Evolutionary conservation across 2,329 filamentous ascomycete species (phyloP).

Genomic region (Botrytis paeoniae): DNA sequence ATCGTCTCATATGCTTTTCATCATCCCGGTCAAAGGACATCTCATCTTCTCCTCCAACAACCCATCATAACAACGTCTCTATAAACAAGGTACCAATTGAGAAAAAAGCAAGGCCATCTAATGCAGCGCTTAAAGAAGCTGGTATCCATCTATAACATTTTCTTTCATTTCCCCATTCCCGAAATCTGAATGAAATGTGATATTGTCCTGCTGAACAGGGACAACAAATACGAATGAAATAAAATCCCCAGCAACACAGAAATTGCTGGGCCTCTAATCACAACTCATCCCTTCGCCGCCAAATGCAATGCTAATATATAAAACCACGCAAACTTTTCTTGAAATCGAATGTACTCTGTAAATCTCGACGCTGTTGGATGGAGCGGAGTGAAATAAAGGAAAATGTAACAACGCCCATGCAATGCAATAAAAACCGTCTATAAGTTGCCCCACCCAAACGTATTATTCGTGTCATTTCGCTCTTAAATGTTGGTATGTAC

Average conservation of each 20-base stretch:
- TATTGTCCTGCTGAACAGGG: background rate
- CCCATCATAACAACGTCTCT: slow-evolving; percentile 16
- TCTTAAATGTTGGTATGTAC: slow-evolving; percentile 34
- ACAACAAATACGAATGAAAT: slow-evolving; percentile 7
- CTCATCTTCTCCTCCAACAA: slow-evolving; percentile 10
- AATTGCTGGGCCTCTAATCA: background rate
- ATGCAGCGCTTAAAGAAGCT: slow-evolving; percentile 13
- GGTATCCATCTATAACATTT: slow-evolving; percentile 17
- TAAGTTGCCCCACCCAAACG: slow-evolving; percentile 18
- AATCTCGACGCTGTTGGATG: slow-evolving; percentile 10
- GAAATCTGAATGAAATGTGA: slow-evolving; percentile 7
- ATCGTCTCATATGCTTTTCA: slow-evolving; percentile 15
- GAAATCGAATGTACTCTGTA: background rate
- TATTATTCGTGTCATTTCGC: slow-evolving; percentile 27
- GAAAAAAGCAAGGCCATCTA: slow-evolving; percentile 18
- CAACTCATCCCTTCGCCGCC: slow-evolving; percentile 14
- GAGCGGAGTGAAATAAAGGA: slow-evolving; percentile 11
- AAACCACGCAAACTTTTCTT: slow-evolving; percentile 19
- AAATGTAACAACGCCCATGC: slow-evolving; percentile 20
- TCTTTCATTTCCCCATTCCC: slow-evolving; percentile 1
- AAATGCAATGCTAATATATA: slow-evolving; percentile 19
- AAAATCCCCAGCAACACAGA: background rate
- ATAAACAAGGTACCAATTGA: slow-evolving; percentile 12
- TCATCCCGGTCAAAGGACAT: slow-evolving; percentile 16
- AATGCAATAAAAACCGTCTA: slow-evolving; percentile 21